Conservation (phyloP, 179 eudicot species). For the Gypsophila paniculata region DNA sequence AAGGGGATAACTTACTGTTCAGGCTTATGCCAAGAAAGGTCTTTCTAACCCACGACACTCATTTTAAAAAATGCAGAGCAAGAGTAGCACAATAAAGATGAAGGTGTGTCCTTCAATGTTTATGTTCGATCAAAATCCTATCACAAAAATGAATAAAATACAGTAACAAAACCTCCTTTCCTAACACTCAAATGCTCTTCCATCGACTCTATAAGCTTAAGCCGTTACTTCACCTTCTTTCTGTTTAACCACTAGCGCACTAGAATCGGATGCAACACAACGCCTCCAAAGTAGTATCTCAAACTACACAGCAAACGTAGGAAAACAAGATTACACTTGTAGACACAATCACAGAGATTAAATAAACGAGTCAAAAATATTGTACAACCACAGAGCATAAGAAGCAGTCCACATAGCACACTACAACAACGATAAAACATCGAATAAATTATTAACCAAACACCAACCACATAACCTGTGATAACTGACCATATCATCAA, state of each 20-base stretch:
- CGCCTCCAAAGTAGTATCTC: no score
- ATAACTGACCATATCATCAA: neutral
- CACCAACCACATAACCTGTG: no score
- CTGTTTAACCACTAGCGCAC: neutral
- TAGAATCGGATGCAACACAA: no score
- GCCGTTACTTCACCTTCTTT: neutral
- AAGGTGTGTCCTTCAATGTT: neutral
- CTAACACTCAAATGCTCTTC: neutral
- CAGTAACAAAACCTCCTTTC: neutral
- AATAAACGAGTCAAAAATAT: no score
- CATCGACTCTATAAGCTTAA: neutral
- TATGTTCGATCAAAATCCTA: neutral
- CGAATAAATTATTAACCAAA: neutral
- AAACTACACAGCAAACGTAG: no score
- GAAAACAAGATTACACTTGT: neutral
- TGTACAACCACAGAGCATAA: neutral
- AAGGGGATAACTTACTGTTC: no score
- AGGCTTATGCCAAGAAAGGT: no score
- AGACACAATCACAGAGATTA: no score
- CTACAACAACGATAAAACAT: neutral
- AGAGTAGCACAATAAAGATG: no score
- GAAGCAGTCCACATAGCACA: neutral
- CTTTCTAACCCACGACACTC: neutral
- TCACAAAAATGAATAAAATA: no score
- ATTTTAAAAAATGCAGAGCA: no score